Evolutionary conservation across 306 rosid genomes (phyloP).

Genomic region (Prunus dulcis): DNA sequence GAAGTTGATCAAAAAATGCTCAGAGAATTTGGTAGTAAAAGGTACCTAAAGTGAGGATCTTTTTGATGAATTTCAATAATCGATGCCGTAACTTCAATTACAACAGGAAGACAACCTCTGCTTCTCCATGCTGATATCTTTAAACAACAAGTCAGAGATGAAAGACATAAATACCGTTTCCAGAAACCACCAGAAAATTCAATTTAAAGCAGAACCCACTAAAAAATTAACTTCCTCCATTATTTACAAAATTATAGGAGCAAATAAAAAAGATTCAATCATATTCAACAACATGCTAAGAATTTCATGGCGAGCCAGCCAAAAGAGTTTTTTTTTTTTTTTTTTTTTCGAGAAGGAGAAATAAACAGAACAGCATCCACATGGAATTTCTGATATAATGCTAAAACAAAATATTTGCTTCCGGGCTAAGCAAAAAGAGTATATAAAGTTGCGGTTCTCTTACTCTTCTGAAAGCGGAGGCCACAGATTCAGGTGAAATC

Average conservation of each 20-base stretch:
- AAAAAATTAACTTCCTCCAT: background rate
- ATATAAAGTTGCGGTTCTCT: background rate
- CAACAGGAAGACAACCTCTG: slow-evolving; percentile 79
- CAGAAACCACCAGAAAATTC: background rate
- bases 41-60: slow-evolving; percentile 65
- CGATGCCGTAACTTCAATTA: slow-evolving; percentile 66
- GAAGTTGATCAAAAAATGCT: background rate
- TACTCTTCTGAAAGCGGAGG: slow-evolving; percentile 69
- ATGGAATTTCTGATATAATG: background rate
- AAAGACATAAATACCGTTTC: background rate
- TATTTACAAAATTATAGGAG: background rate
- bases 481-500: slow-evolving; percentile 47
- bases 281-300: background rate
- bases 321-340: no score
- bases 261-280: background rate
- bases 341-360: background rate
- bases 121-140: slow-evolving; percentile 85
- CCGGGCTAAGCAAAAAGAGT: background rate
- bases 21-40: background rate
- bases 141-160: slow-evolving; percentile 1
- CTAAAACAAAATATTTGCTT: background rate
- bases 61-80: slow-evolving; percentile 63
- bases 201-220: background rate
- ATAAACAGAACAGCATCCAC: background rate
- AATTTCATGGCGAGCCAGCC: background rate